Evolutionary conservation across 2,329 filamentous ascomycete species (phyloP).

Genomic region (Bipolaris bicolor): DNA sequence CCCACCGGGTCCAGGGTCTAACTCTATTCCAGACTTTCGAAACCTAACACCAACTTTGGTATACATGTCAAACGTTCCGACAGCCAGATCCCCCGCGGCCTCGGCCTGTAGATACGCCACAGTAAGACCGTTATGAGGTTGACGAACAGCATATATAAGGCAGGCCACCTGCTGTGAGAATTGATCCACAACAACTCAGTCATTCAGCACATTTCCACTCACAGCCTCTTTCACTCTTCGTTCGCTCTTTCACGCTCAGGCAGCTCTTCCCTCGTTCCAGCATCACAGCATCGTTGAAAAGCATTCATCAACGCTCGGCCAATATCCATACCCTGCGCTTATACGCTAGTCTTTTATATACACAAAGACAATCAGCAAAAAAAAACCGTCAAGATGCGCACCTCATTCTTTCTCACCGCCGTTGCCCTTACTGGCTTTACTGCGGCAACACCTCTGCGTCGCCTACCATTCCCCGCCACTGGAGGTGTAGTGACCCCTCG

Average conservation of each 20-base stretch:
- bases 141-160: constrained; percentile 18
- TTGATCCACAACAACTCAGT: constrained; percentile 2
- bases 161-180: constrained; percentile 13
- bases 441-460: constrained; percentile 30
- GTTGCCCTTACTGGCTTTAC: constrained; percentile 32
- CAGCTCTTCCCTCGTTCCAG: constrained; percentile 31
- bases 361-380: neutral
- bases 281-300: constrained; percentile 11
- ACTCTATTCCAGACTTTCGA: neutral
- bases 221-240: constrained; percentile 13
- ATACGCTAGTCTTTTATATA: constrained; percentile 5
- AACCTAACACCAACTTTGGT: constrained; percentile 18
- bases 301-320: neutral
- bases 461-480: constrained; percentile 13
- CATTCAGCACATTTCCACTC: constrained; percentile 11
- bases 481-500: constrained; percentile 23
- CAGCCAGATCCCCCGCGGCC: constrained; percentile 15
- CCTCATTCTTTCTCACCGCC: constrained; percentile 25
- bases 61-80: constrained; percentile 19
- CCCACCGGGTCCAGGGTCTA: constrained; percentile 9
- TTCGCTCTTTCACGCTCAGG: constrained; percentile 41
- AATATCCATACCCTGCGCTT: neutral
- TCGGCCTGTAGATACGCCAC: constrained; percentile 14
- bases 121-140: constrained; percentile 1
- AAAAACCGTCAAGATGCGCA: constrained; percentile 30